Evolutionary conservation across 768 basidiomycete genomes (phyloP), one percentile per base, ranked within the genome.

Genomic region (Hydnomerulius pinastri): DNA sequence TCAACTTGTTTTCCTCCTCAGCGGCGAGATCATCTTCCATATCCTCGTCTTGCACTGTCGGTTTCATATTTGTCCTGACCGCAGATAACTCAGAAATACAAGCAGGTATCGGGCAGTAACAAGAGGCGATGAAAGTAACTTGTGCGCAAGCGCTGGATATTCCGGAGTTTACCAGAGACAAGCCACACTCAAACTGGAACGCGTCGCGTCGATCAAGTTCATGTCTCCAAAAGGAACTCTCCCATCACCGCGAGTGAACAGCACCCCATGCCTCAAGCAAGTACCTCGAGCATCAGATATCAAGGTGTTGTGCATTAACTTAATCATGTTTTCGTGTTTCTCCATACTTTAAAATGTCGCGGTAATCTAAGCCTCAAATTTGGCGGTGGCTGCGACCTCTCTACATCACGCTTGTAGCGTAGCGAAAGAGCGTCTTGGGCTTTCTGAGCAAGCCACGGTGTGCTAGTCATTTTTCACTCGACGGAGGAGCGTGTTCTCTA

Each of bases 1-100:
- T 90, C 44, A 91, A 70, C 56, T 91, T 92, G 69, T 91, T 92
- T 72, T 90, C 89, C 62, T 91, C 90, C 68, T 92, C 90, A 4
- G 89, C 87, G 4, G 81, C 83, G 39, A 85, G 78, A 67, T 91
- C 87, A 51, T 90, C 89, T 64, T 89, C 89, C 36, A 86, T 74
- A 58, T 87, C 89, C 48, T 90, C 87, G 24, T 70, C 67, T 38
- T 73, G 67, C 27, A 66, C 70, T 4, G 66, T 71, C 54, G 71
- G 81, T 60, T 72, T 85, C 82, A 73, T 82, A 36, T 56, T 44
- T 4, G 6, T 7, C n/a, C n/a, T n/a, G n/a, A n/a, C n/a, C n/a
- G 24, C 20, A 20, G 2, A 24, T 27, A 2, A 2, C 28, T 20
- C 13, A 30, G 11, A 5, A 15, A 29, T 25, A 12, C 9, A 20